phyloP scores from a whole-genome alignment of 2,329 filamentous ascomycete species.

The Colletotrichum lentis region DNA sequence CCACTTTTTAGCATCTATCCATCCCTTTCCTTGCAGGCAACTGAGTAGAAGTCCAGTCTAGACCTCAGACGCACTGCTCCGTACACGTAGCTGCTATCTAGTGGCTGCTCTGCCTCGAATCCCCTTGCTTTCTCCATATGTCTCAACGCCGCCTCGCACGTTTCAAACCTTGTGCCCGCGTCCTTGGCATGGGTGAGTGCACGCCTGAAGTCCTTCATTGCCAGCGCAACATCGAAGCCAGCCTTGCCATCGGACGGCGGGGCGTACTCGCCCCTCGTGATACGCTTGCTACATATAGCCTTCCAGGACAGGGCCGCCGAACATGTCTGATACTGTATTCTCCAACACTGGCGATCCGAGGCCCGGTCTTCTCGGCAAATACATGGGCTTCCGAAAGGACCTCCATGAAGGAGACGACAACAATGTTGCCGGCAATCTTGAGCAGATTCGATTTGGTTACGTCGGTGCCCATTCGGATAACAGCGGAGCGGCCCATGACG shows the following conservation, averaged over 20 bases:
- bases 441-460: constrained; percentile 51
- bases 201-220: constrained; percentile 27
- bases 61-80: constrained; percentile 15
- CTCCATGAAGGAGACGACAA: constrained; percentile 41
- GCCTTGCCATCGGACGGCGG: constrained; percentile 39
- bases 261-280: constrained; percentile 43
- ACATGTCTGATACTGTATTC: constrained; percentile 43
- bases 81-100: constrained; percentile 20
- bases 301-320: constrained; percentile 42
- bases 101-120: constrained; percentile 3
- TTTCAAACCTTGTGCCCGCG: constrained; percentile 12
- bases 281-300: constrained; percentile 43
- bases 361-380: constrained; percentile 45
- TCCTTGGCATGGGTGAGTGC: constrained; percentile 20
- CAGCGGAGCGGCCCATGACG: constrained; percentile 50
- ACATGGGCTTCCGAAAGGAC: constrained; percentile 45
- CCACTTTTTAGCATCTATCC: constrained; percentile 14
- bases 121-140: constrained; percentile 15
- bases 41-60: constrained; percentile 20
- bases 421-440: constrained; percentile 55
- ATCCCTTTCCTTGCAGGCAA: constrained; percentile 17
- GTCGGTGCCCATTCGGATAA: constrained; percentile 53
- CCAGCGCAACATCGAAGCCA: constrained; percentile 19
- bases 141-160: constrained; percentile 12
- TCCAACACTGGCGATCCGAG: constrained; percentile 42